Evolutionary conservation across 2,329 filamentous ascomycete genomes (phyloP).

Genomic region (Leptographium galeiforme): DNA sequence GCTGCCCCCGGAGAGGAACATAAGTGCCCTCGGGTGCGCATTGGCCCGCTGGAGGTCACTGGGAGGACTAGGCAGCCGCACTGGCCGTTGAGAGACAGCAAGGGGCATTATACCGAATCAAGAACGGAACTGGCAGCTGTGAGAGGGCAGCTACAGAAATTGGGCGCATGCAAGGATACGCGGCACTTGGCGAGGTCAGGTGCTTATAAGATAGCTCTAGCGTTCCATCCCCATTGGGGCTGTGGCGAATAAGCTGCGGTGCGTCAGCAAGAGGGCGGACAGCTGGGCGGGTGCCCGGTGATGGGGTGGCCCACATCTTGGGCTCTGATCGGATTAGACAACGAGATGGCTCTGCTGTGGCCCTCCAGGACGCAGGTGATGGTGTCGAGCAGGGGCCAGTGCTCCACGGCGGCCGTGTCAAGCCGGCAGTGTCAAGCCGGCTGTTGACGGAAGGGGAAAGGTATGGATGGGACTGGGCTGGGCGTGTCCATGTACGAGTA

Average conservation of each 20-base stretch:
- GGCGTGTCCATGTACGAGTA: neutral
- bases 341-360: no score
- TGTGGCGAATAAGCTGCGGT: slow-evolving; percentile 7
- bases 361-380: no score
- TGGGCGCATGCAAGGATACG: neutral
- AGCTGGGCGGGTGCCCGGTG: neutral
- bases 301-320: slow-evolving; percentile 18
- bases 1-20: slow-evolving; percentile 52
- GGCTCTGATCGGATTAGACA: no score
- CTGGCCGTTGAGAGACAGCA: no score
- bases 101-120: no score
- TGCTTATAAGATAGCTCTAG: slow-evolving; percentile 24
- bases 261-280: neutral
- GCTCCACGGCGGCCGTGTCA: no score
- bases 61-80: slow-evolving; percentile 41
- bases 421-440: no score
- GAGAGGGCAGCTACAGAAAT: no score
- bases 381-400: no score
- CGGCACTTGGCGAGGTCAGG: neutral
- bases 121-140: no score
- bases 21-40: slow-evolving; percentile 41
- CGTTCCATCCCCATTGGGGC: slow-evolving; percentile 20
- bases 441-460: neutral
- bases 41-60: slow-evolving; percentile 45
- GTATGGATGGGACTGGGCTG: neutral